Evolutionary conservation across 148 eudicot genomes (phyloP), one percentile per base, ranked within the genome.

Genomic region (Selenicereus undatus): DNA sequence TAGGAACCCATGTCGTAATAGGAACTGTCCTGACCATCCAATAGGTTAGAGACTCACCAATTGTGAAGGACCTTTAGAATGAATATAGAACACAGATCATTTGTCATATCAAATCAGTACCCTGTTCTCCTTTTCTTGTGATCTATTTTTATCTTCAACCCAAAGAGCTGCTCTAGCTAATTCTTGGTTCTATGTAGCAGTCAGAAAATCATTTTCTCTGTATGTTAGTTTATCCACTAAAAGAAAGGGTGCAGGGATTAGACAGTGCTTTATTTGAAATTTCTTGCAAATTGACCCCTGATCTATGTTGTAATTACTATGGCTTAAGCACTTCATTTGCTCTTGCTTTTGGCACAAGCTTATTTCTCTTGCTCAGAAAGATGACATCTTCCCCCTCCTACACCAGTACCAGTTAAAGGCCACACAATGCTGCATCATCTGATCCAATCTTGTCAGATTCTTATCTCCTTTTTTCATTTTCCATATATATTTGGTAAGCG

Each of bases 401-500:
- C 91, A 83, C 86, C 91, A 89, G 91, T 90, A 91, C 95, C 95
- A 89, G 95, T 90, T 89, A 91, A 90, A 86, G 89, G 85, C 91
- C 69, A 84, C 90, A 86, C 90, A 91, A 82, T 84, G 86, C 89
- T 86, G 83, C 91, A 85, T 84, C 76, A 24, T 84, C 69, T 75
- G 85, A 54, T 86, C 79, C 83, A 78, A 71, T 83, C 81, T 80
- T 83, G 73, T 85, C 91, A 89, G 87, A 87, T 84, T 81, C 74
- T 84, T 76, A 79, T 87, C 82, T 84, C 84, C 66, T 81, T 79
- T 83, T 79, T 83, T 79, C 65, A 62, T 87, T 84, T 84, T 80
- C 81, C 79, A 78, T 11, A 3, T 56, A 56, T 39, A 79, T 88
- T 84, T 71, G 87, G 88, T 89, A 90, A 85, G 88, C 79, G 81